phyloP scores from a whole-genome alignment of 257 asterid species.

The Asclepias syriaca region DNA sequence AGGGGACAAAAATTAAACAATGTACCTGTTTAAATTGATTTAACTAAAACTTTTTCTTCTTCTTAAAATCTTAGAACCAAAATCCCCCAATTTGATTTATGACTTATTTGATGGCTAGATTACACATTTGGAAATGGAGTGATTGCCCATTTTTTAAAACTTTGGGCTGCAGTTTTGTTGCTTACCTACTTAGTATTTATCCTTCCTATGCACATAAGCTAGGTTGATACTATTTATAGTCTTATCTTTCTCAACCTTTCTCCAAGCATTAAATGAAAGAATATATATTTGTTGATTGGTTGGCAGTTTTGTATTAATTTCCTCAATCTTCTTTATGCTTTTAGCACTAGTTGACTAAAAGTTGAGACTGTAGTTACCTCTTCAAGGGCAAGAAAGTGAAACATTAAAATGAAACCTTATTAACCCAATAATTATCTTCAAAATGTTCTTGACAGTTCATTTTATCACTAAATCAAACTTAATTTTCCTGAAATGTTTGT shows the following conservation, averaged over 20 bases:
- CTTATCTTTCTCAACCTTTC: not conserved
- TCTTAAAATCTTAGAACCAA: not conserved
- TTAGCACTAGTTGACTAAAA: not conserved
- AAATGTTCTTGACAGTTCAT: not conserved
- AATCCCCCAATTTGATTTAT: not conserved
- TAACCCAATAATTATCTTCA: not conserved
- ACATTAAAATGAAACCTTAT: not conserved
- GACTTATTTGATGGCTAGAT: not conserved
- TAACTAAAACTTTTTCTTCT: not conserved
- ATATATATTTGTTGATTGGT: not conserved
- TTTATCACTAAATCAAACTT: conserved; percentile 1
- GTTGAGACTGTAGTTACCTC: not conserved
- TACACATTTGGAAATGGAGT: not conserved
- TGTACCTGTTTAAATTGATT: too few species aligned
- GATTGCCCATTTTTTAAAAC: too few species aligned
- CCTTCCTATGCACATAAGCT: not conserved
- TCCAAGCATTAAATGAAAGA: not conserved
- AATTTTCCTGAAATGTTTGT: not conserved
- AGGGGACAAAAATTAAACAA: not conserved
- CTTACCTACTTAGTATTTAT: not conserved
- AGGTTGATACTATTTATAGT: not conserved
- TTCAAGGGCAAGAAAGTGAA: not conserved
- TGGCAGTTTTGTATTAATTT: not conserved
- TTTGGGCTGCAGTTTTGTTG: not conserved
- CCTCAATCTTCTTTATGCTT: not conserved